These are phyloP conservation scores for Paraurostyla sp. DNA, from an alignment of 73 alveolate genomes.

Conservation along the genomic window DNA sequence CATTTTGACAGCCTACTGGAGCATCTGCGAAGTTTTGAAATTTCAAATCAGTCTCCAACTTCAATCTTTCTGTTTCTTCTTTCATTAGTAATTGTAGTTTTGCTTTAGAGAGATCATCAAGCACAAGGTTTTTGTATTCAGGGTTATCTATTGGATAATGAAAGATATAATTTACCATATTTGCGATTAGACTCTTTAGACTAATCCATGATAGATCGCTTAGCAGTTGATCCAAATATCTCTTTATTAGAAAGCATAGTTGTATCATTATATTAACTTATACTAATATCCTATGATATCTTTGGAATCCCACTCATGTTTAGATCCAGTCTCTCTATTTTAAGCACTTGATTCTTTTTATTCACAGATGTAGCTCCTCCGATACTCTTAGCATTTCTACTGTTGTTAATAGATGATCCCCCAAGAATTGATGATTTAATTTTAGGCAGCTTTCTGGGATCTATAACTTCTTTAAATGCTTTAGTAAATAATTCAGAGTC, in stretches of 20 bases:
- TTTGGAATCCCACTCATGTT: too few relatives aligned
- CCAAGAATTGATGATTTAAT: background rate
- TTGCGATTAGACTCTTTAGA: background rate
- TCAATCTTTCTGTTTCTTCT: background rate
- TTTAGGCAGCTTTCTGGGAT: constrained; percentile 2
- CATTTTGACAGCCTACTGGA: background rate
- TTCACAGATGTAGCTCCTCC: background rate
- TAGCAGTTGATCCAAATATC: too few relatives aligned
- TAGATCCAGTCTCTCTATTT: too few relatives aligned
- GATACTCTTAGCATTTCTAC: background rate
- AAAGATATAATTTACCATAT: constrained; percentile 12
- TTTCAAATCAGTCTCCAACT: background rate
- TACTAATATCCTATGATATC: too few relatives aligned
- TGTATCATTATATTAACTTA: too few relatives aligned
- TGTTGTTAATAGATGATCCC: background rate
- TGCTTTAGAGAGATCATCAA: constrained; percentile 2
- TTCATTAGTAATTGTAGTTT: background rate
- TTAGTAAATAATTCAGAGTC: background rate
- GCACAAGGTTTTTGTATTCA: background rate
- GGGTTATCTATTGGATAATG: background rate
- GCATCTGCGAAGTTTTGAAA: background rate
- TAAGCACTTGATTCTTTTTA: too few relatives aligned
- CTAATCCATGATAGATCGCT: too few relatives aligned
- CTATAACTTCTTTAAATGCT: background rate
- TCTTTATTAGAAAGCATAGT: too few relatives aligned